These are phyloP conservation scores for Arachis hypogaea DNA, from an alignment of 306 rosid genomes.

Conservation along the genomic window DNA sequence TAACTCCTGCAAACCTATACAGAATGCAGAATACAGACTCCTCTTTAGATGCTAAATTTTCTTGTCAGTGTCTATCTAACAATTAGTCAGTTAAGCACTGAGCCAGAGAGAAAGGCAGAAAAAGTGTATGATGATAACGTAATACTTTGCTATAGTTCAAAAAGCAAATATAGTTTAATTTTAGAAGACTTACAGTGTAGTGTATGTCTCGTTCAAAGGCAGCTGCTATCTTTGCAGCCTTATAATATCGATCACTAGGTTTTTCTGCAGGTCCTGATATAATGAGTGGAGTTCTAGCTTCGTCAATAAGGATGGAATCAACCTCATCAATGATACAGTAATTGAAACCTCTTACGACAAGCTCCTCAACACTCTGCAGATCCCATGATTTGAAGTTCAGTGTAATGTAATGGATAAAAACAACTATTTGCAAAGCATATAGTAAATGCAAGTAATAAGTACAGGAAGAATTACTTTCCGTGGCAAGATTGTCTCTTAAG, in stretches of 20 bases:
- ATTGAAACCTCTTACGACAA: constrained; percentile 85
- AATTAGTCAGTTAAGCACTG: constrained; percentile 27
- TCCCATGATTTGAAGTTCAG: constrained; percentile 46
- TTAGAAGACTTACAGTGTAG: constrained; percentile 72
- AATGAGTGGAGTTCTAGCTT: constrained; percentile 98
- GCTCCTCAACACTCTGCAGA: constrained; percentile 92
- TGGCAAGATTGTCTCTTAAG: constrained; percentile 99
- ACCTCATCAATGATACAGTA: constrained; percentile 97
- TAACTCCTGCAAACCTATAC: constrained; percentile 8
- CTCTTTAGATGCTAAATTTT: constrained; percentile 27
- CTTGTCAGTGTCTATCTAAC: constrained; percentile 15
- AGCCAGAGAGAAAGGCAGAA: constrained; percentile 8
- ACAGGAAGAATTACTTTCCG: constrained; percentile 95
- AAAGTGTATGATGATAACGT: background rate
- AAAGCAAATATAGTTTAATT: constrained; percentile 9
- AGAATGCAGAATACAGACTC: constrained; percentile 12
- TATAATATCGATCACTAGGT: constrained; percentile 86
- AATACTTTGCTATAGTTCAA: constrained; percentile 22
- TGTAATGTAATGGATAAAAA: constrained; percentile 27
- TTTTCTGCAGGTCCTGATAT: constrained; percentile 97
- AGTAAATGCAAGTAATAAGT: constrained; percentile 39
- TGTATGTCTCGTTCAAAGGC: constrained; percentile 90
- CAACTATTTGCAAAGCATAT: constrained; percentile 23
- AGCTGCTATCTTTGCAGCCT: constrained; percentile 93
- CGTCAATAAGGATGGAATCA: constrained; percentile 97